phyloP scores from a whole-genome alignment of 2,329 filamentous ascomycete species.

The Colletotrichum sojae region DNA sequence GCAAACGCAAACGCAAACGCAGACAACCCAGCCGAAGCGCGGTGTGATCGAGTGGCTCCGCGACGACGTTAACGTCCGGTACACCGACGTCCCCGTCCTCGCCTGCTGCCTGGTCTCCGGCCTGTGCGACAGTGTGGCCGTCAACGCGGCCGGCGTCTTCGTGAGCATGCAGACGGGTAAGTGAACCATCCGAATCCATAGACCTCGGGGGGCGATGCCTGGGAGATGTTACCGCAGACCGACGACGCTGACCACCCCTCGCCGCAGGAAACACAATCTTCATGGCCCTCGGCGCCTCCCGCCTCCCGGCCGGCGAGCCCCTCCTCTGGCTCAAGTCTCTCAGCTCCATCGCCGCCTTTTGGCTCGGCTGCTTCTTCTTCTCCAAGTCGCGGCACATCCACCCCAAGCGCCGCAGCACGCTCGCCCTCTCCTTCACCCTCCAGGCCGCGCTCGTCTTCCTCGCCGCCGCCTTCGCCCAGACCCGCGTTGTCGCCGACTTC shows the following conservation, averaged over 20 bases:
- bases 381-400: slow-evolving; percentile 52
- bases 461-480: slow-evolving; percentile 66
- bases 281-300: slow-evolving; percentile 70
- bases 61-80: slow-evolving; percentile 39
- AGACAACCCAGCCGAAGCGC: slow-evolving; percentile 11
- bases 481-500: slow-evolving; percentile 60
- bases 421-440: slow-evolving; percentile 64
- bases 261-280: slow-evolving; percentile 72
- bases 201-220: no score
- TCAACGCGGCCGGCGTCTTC: slow-evolving; percentile 56
- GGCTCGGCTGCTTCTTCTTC: slow-evolving; percentile 66
- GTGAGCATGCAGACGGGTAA: slow-evolving; percentile 57
- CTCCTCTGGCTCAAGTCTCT: slow-evolving; percentile 68
- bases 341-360: slow-evolving; percentile 67
- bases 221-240: no score
- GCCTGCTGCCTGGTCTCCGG: slow-evolving; percentile 56
- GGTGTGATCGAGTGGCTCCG: slow-evolving; percentile 37
- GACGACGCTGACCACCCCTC: not conserved
- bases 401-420: slow-evolving; percentile 56
- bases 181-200: not conserved
- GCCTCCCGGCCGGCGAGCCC: slow-evolving; percentile 64
- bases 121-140: slow-evolving; percentile 56
- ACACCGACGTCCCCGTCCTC: slow-evolving; percentile 56
- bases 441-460: slow-evolving; percentile 67
- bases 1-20: not conserved